Evolutionary conservation across 805 yeast genomes (phyloP).

Genomic region (Starmerella sp.): DNA sequence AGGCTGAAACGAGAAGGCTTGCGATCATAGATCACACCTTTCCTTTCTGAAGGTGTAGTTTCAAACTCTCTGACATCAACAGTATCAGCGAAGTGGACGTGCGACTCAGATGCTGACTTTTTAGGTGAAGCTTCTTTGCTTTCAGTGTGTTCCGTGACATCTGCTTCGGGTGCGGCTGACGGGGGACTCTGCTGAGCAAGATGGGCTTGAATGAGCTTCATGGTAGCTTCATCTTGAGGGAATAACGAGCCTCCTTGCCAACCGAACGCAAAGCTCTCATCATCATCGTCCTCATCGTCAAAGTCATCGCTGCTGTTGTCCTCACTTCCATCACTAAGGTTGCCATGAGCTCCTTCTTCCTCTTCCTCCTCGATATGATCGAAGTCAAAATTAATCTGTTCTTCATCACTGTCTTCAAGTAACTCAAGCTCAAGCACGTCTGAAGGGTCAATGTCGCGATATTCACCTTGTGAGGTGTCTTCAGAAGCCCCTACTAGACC

Average conservation of each 20-base stretch:
- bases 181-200: conserved; percentile 4
- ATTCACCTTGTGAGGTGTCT: conserved; percentile 13
- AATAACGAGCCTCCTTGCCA: conserved; percentile 31
- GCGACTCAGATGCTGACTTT: conserved; percentile 6
- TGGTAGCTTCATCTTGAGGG: conserved; percentile 23
- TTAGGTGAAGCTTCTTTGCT: not conserved
- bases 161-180: not conserved
- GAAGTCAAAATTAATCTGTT: conserved; percentile 20
- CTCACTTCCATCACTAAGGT: conserved; percentile 27
- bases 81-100: conserved; percentile 20
- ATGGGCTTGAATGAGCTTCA: conserved; percentile 14
- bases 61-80: conserved; percentile 24
- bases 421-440: conserved; percentile 27
- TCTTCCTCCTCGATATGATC: conserved; percentile 22
- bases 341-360: conserved; percentile 32
- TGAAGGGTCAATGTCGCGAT: conserved; percentile 15
- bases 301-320: conserved; percentile 28
- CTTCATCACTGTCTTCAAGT: conserved; percentile 25
- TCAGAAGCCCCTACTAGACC: not conserved
- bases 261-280: conserved; percentile 33
- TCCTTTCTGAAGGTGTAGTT: conserved; percentile 20
- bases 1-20: conserved; percentile 28
- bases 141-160: not conserved
- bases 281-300: conserved; percentile 28
- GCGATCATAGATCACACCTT: conserved; percentile 7